Conservation (phyloP, 1,284 basidiomycete species). For the Thecaphora frezii region DNA sequence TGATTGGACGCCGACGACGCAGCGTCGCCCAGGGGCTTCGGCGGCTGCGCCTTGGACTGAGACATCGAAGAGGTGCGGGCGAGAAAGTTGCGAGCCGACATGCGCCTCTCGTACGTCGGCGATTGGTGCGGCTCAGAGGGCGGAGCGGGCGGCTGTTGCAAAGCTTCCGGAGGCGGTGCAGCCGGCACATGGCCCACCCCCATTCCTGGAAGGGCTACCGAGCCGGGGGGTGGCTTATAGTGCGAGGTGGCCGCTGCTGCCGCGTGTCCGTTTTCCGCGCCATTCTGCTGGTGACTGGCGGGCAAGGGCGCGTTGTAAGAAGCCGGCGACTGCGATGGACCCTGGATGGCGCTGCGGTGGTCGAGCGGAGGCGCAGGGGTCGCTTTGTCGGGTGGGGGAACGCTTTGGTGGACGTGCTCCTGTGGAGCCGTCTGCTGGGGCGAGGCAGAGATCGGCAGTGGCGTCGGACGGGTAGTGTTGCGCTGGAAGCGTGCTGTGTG, state of each 20-base stretch:
- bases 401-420: neutral
- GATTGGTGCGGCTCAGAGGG: slow-evolving; percentile 2
- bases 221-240: slow-evolving; percentile 18
- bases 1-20: too few relatives aligned
- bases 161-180: slow-evolving; percentile 6
- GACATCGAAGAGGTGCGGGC: slow-evolving; percentile 49
- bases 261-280: neutral
- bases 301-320: neutral
- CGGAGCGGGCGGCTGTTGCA: slow-evolving; percentile 13
- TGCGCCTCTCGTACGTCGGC: slow-evolving; percentile 8
- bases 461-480: slow-evolving; percentile 39
- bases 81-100: slow-evolving; percentile 46
- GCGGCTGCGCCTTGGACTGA: slow-evolving; percentile 18
- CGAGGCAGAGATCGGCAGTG: slow-evolving; percentile 26
- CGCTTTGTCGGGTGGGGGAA: neutral
- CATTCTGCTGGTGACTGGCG: neutral
- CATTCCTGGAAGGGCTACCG: slow-evolving; percentile 25
- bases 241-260: neutral
- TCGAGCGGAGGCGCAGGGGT: neutral
- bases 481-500: slow-evolving; percentile 52
- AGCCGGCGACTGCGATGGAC: neutral
- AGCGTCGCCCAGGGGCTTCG: neutral
- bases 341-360: neutral
- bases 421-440: slow-evolving; percentile 12
- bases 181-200: slow-evolving; percentile 7